Evolutionary conservation across 345 rosid species (phyloP), one percentile per base, ranked within the genome.

Genomic region (Lumnitzera racemosa): DNA sequence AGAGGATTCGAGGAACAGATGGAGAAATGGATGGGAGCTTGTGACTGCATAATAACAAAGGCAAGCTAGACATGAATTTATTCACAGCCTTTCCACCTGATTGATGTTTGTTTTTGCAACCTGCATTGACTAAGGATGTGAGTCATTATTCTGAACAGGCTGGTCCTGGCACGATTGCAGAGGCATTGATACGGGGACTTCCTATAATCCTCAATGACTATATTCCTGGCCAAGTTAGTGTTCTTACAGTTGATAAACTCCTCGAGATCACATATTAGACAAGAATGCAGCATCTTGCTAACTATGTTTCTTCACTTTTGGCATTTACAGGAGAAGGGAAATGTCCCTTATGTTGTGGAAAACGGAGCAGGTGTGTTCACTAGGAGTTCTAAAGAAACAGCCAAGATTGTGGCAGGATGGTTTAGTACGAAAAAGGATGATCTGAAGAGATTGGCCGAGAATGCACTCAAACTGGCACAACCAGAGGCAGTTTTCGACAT

Each of bases 11-110:
- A 94, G 70, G 90, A 86, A 11, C 82, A 81, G 58, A 94, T 94
- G 97, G 87, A 87, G 90, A 94, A 88, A 72, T 94, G 99, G 99
- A 94, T 94, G 97, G 97, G 95, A 75, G 90, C 90, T 77, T 84
- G 90, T 67, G 91, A 94, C 83, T 90, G 97, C 89, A 83, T 87
- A 68, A 94, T 94, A 24, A 89, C 95, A 2, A 86, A 86, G 59
- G 91, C 80, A 76, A 24, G 76, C 48, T 55, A 4, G 43, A 36
- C 43, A 36, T 36, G 43, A 36, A 36, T 36, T 36, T 36, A 9
- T 36, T 36, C 43, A 36, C 43, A 4, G 9, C 43, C 41, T 53
- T 58, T 46, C 13, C 43, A 20, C 13, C 9, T 20, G 11, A 27
- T 36, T 52, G 12, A 41, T 47, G 0, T 61, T 47, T 24, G 29